These are phyloP conservation scores for Gnetum montanum DNA, from an alignment of 75 land plant species.

Conservation along the genomic window DNA sequence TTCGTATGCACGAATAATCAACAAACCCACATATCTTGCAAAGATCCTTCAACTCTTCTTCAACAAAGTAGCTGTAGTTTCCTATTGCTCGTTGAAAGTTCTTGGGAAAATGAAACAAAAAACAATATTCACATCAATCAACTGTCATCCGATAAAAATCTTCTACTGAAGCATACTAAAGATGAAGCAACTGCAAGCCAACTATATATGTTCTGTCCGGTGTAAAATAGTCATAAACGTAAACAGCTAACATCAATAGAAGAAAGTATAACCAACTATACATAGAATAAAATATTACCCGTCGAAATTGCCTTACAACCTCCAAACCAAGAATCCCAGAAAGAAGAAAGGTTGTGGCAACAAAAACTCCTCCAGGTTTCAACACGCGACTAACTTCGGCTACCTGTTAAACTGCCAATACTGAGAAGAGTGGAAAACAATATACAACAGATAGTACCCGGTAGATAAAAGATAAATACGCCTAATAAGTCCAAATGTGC, in stretches of 20 bases:
- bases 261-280: background rate
- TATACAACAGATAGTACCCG: too few relatives aligned
- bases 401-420: slow-evolving; percentile 57
- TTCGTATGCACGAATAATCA: slow-evolving; percentile 44
- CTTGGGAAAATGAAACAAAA: slow-evolving; percentile 29
- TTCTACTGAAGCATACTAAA: background rate
- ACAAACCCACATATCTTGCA: slow-evolving; percentile 66
- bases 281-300: slow-evolving; percentile 15
- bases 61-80: slow-evolving; percentile 39
- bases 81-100: slow-evolving; percentile 8
- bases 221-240: background rate
- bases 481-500: too few relatives aligned
- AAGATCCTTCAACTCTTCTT: slow-evolving; percentile 67
- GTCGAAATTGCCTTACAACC: slow-evolving; percentile 21
- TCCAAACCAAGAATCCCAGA: slow-evolving; percentile 17
- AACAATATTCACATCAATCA: background rate
- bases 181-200: background rate
- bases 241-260: background rate
- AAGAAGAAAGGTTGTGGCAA: slow-evolving; percentile 73
- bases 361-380: slow-evolving; percentile 91
- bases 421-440: too few relatives aligned
- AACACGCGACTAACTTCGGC: slow-evolving; percentile 83
- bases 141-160: background rate
- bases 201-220: background rate
- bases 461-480: too few relatives aligned